phyloP scores from a whole-genome alignment of 2,329 filamentous ascomycete species.

The Orbilia oligospora region DNA sequence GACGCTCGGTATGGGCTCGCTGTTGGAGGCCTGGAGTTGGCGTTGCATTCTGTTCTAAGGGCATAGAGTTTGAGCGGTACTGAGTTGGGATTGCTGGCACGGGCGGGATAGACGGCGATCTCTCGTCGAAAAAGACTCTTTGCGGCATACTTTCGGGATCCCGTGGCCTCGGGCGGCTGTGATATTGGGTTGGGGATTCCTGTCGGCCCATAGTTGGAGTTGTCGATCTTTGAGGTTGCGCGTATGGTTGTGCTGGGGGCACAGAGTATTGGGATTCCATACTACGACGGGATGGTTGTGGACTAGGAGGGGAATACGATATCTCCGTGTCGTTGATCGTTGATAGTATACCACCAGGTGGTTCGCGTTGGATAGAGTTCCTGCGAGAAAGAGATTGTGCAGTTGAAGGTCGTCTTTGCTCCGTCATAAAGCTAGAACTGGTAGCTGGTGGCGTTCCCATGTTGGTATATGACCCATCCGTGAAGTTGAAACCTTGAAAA shows the following conservation, averaged over 20 bases:
- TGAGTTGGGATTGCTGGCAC: conserved; percentile 52
- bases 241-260: conserved; percentile 9
- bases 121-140: conserved; percentile 46
- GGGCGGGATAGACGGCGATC: conserved; percentile 35
- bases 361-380: conserved; percentile 56
- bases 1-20: conserved; percentile 48
- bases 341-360: conserved; percentile 45
- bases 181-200: conserved; percentile 5
- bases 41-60: conserved; percentile 32
- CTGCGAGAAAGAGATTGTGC: conserved; percentile 49
- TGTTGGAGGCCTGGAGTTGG: conserved; percentile 44
- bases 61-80: conserved; percentile 56
- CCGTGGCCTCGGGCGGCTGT: conserved; percentile 28
- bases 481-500: conserved; percentile 43
- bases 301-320: conserved; percentile 16
- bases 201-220: conserved; percentile 24
- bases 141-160: conserved; percentile 54
- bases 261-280: conserved; percentile 35
- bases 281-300: conserved; percentile 21
- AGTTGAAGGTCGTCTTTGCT: conserved; percentile 35
- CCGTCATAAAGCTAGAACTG: background rate
- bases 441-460: conserved; percentile 21
- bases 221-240: conserved; percentile 16
- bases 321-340: conserved; percentile 44
- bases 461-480: background rate